phyloP scores from a whole-genome alignment of 352 stramenopile genomes.

The Phytophthora constricta region DNA sequence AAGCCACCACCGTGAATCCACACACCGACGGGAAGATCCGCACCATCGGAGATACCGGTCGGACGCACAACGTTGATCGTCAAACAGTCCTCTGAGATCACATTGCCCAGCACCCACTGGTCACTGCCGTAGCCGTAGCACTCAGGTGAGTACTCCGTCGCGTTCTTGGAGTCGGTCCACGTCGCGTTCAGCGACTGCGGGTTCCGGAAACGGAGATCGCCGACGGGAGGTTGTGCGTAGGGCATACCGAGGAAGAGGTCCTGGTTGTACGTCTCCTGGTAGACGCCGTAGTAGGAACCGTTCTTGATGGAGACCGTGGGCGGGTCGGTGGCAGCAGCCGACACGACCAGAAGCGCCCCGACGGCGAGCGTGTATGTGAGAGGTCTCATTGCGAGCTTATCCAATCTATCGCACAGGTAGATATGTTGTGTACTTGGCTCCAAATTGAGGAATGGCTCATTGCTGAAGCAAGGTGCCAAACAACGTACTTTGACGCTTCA shows the following conservation, averaged over 20 bases:
- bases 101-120: constrained; percentile 29
- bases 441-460: background rate
- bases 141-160: constrained; percentile 50
- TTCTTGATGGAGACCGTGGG: constrained; percentile 33
- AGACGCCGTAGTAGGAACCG: constrained; percentile 37
- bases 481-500: no score
- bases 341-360: background rate
- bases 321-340: background rate
- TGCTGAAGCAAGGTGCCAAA: background rate
- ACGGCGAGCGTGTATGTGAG: background rate
- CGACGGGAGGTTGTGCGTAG: constrained; percentile 29
- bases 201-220: constrained; percentile 30
- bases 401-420: background rate
- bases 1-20: constrained; percentile 39
- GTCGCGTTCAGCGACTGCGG: constrained; percentile 26
- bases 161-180: constrained; percentile 34
- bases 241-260: constrained; percentile 45
- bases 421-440: no score
- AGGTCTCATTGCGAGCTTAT: background rate
- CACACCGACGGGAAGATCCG: constrained; percentile 29
- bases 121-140: constrained; percentile 34
- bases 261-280: constrained; percentile 30
- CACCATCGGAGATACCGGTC: constrained; percentile 26
- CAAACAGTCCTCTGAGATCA: constrained; percentile 32
- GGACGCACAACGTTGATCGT: constrained; percentile 36